Percentiles rank a stretch among this genome's conserved stretches.
Conservation (phyloP, 805 yeast species). For the Maudiozyma saulgeensis region DNA sequence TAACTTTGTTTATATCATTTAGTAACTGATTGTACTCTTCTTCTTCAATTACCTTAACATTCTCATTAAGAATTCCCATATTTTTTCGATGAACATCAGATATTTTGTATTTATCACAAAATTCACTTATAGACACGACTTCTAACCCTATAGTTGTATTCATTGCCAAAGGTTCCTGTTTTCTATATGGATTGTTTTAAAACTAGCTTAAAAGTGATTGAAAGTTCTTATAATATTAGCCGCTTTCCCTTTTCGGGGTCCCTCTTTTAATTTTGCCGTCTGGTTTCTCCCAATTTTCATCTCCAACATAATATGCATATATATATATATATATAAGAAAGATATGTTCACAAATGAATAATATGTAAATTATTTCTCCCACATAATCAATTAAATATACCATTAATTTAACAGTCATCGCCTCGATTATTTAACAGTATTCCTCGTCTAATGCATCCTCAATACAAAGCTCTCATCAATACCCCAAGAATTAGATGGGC, state of each 20-base stretch:
- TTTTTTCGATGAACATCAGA: neutral
- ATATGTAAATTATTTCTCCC: too few species aligned
- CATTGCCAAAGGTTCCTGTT: neutral
- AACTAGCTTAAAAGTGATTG: neutral
- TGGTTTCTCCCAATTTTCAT: too few species aligned
- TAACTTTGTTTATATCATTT: neutral
- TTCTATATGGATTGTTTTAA: neutral
- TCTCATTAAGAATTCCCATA: constrained; percentile 6
- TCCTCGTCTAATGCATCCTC: too few species aligned
- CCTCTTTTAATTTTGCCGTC: too few species aligned
- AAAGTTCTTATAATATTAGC: too few species aligned
- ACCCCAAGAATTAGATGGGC: neutral
- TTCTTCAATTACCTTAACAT: constrained; percentile 3
- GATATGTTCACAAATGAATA: too few species aligned
- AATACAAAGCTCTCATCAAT: neutral
- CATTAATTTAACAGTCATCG: too few species aligned
- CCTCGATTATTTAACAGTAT: too few species aligned
- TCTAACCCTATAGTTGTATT: neutral
- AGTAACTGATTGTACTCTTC: constrained; percentile 4
- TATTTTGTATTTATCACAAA: constrained; percentile 4
- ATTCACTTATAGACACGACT: constrained; percentile 2
- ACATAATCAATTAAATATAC: too few species aligned
- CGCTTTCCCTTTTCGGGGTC: too few species aligned
- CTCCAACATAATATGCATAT: too few species aligned
- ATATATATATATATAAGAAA: too few species aligned